phyloP scores from a whole-genome alignment of 2,329 filamentous ascomycete genomes.

The Pestalotiopsis sp. region DNA sequence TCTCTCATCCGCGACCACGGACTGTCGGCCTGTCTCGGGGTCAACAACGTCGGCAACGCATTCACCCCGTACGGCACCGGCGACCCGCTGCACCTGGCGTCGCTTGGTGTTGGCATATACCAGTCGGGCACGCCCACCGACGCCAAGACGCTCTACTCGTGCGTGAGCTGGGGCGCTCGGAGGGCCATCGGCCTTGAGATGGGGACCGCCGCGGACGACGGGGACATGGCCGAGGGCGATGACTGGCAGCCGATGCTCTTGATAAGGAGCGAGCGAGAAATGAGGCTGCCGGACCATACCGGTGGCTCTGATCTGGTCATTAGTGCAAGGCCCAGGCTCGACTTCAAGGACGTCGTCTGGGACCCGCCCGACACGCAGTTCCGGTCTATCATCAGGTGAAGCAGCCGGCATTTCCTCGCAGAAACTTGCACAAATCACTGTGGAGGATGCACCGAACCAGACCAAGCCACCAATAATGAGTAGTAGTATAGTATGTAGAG shows the following conservation, averaged over 20 bases:
- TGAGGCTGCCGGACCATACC: constrained; percentile 24
- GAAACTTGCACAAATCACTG: too few species aligned
- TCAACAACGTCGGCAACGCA: constrained; percentile 76
- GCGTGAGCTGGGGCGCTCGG: constrained; percentile 39
- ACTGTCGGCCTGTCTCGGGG: constrained; percentile 62
- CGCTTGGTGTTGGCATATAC: constrained; percentile 67
- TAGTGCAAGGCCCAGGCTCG: constrained; percentile 30
- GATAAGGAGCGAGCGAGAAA: constrained; percentile 26
- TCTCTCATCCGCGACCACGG: constrained; percentile 61
- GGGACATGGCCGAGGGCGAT: constrained; percentile 21
- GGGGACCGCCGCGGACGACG: background rate
- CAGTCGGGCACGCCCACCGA: constrained; percentile 65
- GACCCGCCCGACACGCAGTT: constrained; percentile 37
- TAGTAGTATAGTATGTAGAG: too few species aligned
- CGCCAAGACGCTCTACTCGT: constrained; percentile 56
- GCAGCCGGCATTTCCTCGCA: too few species aligned
- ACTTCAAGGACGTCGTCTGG: constrained; percentile 40
- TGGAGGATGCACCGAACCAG: too few species aligned
- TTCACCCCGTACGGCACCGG: constrained; percentile 72
- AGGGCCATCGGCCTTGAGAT: constrained; percentile 34
- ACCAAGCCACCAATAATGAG: too few species aligned
- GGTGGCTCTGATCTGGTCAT: constrained; percentile 21
- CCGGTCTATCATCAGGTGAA: constrained; percentile 32
- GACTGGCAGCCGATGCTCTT: constrained; percentile 29
- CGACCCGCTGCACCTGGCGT: constrained; percentile 67